These are phyloP conservation scores for Gardenia jasminoides DNA, from an alignment of 257 asterid genomes.

Conservation along the genomic window DNA sequence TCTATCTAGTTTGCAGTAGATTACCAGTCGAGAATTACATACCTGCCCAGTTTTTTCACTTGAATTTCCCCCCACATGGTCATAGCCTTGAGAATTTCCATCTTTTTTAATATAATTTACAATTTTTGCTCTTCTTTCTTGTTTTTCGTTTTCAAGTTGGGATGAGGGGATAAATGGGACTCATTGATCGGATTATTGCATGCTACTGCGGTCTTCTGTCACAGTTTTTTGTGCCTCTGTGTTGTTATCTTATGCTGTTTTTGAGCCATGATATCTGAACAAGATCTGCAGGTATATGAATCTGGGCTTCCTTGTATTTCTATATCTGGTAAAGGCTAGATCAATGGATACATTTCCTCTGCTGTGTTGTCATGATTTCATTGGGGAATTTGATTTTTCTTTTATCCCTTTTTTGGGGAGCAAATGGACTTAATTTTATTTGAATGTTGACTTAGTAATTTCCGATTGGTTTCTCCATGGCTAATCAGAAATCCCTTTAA, in stretches of 20 bases:
- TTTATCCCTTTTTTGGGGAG: not conserved
- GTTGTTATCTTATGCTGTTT: not conserved
- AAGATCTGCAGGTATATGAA: slow-evolving; percentile 7
- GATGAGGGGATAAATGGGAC: not conserved
- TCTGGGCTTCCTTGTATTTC: not conserved
- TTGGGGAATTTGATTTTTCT: not conserved
- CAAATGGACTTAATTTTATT: not conserved
- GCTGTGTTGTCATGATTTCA: not conserved
- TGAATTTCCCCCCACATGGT: not conserved
- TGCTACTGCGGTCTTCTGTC: not conserved
- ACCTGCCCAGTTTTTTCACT: not conserved
- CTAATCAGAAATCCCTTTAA: not conserved
- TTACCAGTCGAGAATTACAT: not conserved
- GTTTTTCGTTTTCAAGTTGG: not conserved
- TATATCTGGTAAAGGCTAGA: not conserved
- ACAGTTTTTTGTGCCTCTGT: no score
- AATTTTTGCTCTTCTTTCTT: not conserved
- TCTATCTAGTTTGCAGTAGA: not conserved
- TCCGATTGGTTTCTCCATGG: not conserved
- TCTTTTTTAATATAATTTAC: not conserved
- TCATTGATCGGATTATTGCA: not conserved
- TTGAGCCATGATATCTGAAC: not conserved
- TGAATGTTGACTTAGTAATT: not conserved
- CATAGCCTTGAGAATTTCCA: not conserved
- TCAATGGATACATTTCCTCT: not conserved